Evolutionary conservation across 768 basidiomycete species (phyloP).

Genomic region (Termitomyces sp.): DNA sequence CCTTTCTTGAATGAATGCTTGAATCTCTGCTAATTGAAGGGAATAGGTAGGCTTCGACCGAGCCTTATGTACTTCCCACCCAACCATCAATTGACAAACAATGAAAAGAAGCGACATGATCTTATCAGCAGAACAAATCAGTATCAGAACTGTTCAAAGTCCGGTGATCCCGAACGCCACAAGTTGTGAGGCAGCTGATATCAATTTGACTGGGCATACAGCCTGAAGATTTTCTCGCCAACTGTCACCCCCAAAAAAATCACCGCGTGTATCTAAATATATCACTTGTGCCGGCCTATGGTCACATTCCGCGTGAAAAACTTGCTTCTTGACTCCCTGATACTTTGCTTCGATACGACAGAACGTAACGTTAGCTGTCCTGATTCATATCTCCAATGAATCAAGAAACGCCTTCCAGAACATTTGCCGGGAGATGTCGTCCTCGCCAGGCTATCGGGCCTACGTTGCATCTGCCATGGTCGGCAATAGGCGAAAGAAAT

Average conservation of each 20-base stretch:
- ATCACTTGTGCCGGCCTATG: background rate
- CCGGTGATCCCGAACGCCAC: background rate
- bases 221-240: background rate
- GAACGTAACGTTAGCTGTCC: slow-evolving; percentile 1
- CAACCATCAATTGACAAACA: no score
- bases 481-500: background rate
- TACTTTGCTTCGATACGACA: background rate
- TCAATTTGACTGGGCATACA: background rate
- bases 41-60: background rate
- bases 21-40: background rate
- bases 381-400: background rate
- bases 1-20: background rate
- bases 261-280: background rate
- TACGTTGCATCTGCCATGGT: background rate
- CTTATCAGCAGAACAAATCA: background rate
- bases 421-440: background rate
- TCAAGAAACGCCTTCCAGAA: background rate
- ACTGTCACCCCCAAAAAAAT: background rate
- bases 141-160: background rate
- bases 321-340: slow-evolving; percentile 7
- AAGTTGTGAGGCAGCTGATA: background rate
- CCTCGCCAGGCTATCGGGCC: background rate
- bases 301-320: background rate
- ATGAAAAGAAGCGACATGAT: background rate
- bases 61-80: background rate